A percentile compares a stretch with the other conserved stretches of the same genome.
These are phyloP conservation scores for Cicer yamashitae DNA, from an alignment of 306 rosid genomes.

Conservation along the genomic window DNA sequence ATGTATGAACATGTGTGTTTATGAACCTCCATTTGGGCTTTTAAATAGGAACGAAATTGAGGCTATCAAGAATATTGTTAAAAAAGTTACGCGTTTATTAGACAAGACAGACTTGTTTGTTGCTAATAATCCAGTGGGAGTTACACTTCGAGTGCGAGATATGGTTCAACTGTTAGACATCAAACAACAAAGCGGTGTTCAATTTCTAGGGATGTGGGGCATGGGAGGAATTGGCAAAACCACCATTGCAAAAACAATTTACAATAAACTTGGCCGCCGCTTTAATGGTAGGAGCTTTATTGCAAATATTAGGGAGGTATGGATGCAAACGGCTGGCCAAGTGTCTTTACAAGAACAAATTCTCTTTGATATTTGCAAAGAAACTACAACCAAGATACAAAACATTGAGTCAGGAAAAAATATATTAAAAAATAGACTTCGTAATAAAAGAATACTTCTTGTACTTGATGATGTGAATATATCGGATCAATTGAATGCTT, in stretches of 20 bases:
- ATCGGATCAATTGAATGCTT: no score
- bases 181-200: background rate
- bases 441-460: no score
- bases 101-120: slow-evolving; percentile 24
- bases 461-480: no score
- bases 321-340: background rate
- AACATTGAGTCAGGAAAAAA: no score
- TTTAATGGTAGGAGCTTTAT: slow-evolving; percentile 13
- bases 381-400: no score
- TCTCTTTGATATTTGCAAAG: background rate
- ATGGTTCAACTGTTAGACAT: background rate
- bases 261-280: background rate
- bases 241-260: background rate
- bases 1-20: background rate
- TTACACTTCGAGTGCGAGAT: background rate
- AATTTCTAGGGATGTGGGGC: slow-evolving; percentile 12
- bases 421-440: no score
- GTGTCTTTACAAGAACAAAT: slow-evolving; percentile 21
- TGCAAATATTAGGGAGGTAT: background rate
- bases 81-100: background rate
- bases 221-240: slow-evolving; percentile 31
- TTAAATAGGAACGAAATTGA: background rate
- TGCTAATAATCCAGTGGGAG: background rate
- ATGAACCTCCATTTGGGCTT: no score
- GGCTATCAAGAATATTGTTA: background rate